These are phyloP conservation scores for Prototheca stagnorum DNA, from an alignment of 163 green algal species.

Conservation along the genomic window DNA sequence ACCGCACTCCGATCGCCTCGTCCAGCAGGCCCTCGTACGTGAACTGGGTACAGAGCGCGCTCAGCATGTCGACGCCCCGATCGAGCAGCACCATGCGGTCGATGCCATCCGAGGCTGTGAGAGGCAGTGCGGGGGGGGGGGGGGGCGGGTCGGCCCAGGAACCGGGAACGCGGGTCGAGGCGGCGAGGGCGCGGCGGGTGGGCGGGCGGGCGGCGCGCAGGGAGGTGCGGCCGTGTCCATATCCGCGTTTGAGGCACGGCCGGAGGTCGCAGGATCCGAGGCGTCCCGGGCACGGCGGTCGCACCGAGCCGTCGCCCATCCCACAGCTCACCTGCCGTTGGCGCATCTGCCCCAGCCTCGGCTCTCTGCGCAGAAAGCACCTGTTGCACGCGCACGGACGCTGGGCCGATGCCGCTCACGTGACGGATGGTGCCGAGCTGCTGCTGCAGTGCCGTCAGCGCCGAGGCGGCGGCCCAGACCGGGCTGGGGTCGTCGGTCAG, in stretches of 20 bases:
- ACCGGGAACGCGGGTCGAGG: no score
- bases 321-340: no score
- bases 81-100: conserved; percentile 65
- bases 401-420: conserved; percentile 58
- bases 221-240: no score
- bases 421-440: conserved; percentile 31
- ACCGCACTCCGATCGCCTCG: conserved; percentile 65
- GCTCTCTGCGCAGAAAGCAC: no score
- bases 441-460: conserved; percentile 53
- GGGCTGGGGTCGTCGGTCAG: conserved; percentile 49
- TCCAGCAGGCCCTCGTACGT: conserved; percentile 92
- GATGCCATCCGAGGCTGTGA: no score
- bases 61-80: conserved; percentile 65
- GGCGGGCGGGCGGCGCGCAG: no score
- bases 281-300: neutral
- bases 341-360: conserved; percentile 46
- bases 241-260: no score
- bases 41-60: conserved; percentile 76
- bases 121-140: no score
- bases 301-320: no score
- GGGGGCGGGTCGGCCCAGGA: no score
- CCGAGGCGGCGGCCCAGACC: conserved; percentile 47
- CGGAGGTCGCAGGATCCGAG: neutral
- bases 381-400: conserved; percentile 45
- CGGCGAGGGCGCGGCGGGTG: no score